phyloP scores from a whole-genome alignment of 2,329 filamentous ascomycete species.

The Aspergillus fischeri region DNA sequence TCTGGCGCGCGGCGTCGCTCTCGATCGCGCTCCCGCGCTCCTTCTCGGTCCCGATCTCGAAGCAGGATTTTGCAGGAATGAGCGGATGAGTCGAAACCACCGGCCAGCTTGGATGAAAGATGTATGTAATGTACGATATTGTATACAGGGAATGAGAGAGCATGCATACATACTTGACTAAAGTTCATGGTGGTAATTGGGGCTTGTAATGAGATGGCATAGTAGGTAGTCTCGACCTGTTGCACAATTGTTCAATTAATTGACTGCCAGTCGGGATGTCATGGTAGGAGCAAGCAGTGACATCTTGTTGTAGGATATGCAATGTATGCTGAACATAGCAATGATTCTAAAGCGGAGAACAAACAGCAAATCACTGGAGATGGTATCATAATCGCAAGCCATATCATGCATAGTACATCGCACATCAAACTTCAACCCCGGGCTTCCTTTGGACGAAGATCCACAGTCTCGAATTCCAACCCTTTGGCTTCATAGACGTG shows the following conservation, averaged over 20 bases:
- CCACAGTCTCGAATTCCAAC: constrained; percentile 64
- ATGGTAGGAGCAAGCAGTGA: background rate
- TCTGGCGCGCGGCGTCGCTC: constrained; percentile 16
- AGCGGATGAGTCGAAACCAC: background rate
- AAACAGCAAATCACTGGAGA: background rate
- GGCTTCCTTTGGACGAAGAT: constrained; percentile 45
- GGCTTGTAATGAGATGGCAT: too few species aligned
- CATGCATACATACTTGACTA: background rate
- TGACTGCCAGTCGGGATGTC: too few species aligned
- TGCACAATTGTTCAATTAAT: too few species aligned
- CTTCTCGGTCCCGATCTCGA: constrained; percentile 5
- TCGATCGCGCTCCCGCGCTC: constrained; percentile 5
- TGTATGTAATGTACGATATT: background rate
- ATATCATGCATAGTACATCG: constrained; percentile 6
- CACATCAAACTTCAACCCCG: constrained; percentile 6
- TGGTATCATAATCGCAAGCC: constrained; percentile 4
- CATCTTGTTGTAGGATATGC: background rate
- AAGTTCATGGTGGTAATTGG: background rate
- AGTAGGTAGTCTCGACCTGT: too few species aligned
- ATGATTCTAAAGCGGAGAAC: background rate
- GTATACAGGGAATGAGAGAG: background rate
- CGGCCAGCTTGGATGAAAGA: background rate
- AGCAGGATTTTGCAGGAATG: background rate
- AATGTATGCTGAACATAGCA: background rate
- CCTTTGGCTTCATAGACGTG: constrained; percentile 67